phyloP scores from a whole-genome alignment of 768 basidiomycete genomes.

The Tricholoma furcatifolium region DNA sequence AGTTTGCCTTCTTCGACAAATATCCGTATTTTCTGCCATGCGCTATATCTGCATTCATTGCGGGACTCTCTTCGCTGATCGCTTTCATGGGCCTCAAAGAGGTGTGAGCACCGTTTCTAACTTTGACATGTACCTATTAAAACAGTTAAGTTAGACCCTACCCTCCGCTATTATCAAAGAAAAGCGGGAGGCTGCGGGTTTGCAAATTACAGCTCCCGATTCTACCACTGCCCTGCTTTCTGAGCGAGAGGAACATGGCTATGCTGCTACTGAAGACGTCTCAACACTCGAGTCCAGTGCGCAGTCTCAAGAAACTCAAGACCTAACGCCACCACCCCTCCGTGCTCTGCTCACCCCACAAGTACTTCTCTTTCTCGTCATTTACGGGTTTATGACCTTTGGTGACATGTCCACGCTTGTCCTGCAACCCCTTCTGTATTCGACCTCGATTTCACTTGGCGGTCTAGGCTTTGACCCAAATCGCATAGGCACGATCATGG shows the following conservation, averaged over 20 bases:
- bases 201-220: constrained; percentile 6
- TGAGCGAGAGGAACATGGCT: constrained; percentile 2
- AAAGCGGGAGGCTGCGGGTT: constrained; percentile 1
- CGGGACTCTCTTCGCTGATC: constrained; percentile 16
- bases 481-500: constrained; percentile 58
- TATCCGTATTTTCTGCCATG: constrained; percentile 37
- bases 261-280: constrained; percentile 7
- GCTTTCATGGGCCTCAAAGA: constrained; percentile 27
- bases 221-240: constrained; percentile 16
- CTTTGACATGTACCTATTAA: background rate
- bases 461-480: constrained; percentile 67
- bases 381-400: constrained; percentile 36
- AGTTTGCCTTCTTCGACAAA: constrained; percentile 24
- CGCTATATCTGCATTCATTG: constrained; percentile 16
- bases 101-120: constrained; percentile 8
- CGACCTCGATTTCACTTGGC: constrained; percentile 59
- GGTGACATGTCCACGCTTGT: constrained; percentile 34
- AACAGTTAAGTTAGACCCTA: constrained; percentile 26
- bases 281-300: constrained; percentile 3
- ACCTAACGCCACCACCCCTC: constrained; percentile 17
- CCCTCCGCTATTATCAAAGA: constrained; percentile 23
- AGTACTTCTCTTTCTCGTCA: constrained; percentile 30
- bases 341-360: constrained; percentile 26
- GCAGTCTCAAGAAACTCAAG: constrained; percentile 3
- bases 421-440: constrained; percentile 43